A percentile compares a stretch with the other conserved stretches of the same genome.
These are phyloP conservation scores for Dioscorea zingiberensis DNA, from an alignment of 106 monocot genomes.

Conservation along the genomic window DNA sequence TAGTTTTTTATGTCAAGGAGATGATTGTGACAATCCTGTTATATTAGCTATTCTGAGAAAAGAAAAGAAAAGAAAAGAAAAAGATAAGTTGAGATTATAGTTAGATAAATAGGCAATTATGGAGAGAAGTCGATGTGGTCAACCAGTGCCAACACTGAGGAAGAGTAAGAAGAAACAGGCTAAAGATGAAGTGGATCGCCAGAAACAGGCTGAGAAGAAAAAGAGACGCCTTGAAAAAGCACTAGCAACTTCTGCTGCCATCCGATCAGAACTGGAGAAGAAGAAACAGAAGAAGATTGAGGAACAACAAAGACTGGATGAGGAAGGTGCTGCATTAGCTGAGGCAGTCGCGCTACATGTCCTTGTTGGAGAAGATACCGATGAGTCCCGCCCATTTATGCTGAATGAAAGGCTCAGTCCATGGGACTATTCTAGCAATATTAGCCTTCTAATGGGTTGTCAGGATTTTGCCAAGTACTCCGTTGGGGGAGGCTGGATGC, in stretches of 20 bases:
- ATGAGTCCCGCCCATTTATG: constrained; percentile 42
- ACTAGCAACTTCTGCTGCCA: constrained; percentile 85
- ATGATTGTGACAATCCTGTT: no score
- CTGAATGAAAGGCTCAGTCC: constrained; percentile 16
- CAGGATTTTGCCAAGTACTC: constrained; percentile 26
- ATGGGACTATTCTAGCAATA: constrained; percentile 14
- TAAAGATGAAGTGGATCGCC: constrained; percentile 71
- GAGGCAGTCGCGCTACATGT: constrained; percentile 93
- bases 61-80: no score
- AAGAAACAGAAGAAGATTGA: constrained; percentile 94
- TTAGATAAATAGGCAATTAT: constrained; percentile 15
- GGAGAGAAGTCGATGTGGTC: constrained; percentile 54
- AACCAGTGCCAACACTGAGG: constrained; percentile 23
- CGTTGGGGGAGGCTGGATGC: constrained; percentile 22
- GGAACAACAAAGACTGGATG: constrained; percentile 75
- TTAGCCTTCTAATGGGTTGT: constrained; percentile 39
- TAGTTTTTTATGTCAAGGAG: no score
- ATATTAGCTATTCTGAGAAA: no score
- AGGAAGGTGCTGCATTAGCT: constrained; percentile 87
- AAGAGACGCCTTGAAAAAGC: constrained; percentile 91
- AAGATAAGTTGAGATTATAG: no score
- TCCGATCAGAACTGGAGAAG: constrained; percentile 82
- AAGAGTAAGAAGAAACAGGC: constrained; percentile 84
- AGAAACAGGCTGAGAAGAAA: constrained; percentile 97
- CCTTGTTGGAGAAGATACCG: constrained; percentile 74